Base-by-base conservation (phyloP, 2,329 filamentous ascomycete genomes). In the Paramyrothecium sp. region DNA sequence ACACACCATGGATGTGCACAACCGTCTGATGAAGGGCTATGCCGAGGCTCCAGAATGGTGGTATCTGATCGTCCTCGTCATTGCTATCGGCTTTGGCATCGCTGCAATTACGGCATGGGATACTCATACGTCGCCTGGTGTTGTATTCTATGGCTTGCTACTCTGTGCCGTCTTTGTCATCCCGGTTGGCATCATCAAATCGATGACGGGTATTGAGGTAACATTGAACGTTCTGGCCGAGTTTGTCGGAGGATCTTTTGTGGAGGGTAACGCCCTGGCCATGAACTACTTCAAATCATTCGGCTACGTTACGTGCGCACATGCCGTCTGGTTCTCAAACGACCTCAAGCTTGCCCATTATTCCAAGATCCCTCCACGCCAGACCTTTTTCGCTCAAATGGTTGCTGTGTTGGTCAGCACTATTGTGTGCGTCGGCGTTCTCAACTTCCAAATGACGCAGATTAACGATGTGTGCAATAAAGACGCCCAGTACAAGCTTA, bases 361-460 rank as follows among this genome's bases (percentile, higher is more conserved):
- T 68, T 78, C 83, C 71, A 86, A 86, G 72, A 84, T 87, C 19
- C 83, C 85, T 5, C 85, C 85, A 0, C 78, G 81, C 12, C 78
- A 85, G 30, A 82, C 84, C 3, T 88, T 87, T 62, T 71, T 75
- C 21, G 83, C 83, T 1, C 84, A 87, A 68, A 82, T 87, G 65
- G 72, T 81, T 11, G 82, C 83, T 34, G 87, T 82, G 2, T 72
- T 86, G 20, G 69, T 83, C 20, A 81, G 79, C 51, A 82, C 78
- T 1, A 72, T 84, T 50, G 76, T 83, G 47, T 80, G 77, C 59
- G 76, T 78, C 3, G 79, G 76, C 16, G 76, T 83, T 1, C 67
- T 79, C 53, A 77, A 78, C 60, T 80, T 78, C 65, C 79, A 82
- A 65, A 75, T 83, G 70, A 75, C 73, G 47, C 67, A 75, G 59